A percentile compares a stretch with the other conserved stretches of the same genome.
Evolutionary conservation across 2,329 filamentous ascomycete species (phyloP).

Genomic region (Pseudogymnoascus sp.): DNA sequence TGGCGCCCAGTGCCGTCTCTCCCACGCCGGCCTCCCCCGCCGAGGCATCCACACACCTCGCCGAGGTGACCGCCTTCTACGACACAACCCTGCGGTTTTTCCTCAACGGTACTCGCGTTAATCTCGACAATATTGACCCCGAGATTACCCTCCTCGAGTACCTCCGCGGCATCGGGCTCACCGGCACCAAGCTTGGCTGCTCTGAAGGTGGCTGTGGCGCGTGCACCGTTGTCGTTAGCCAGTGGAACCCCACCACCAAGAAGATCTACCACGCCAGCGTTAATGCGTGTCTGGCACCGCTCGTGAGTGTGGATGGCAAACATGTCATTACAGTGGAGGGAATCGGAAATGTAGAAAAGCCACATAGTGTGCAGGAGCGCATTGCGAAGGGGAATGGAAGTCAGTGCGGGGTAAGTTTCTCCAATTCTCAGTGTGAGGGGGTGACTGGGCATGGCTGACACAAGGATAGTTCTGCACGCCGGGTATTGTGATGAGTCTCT

Average conservation of each 20-base stretch:
- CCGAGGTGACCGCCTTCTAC: constrained; percentile 63
- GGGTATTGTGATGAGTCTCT: constrained; percentile 96
- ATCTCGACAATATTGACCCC: constrained; percentile 79
- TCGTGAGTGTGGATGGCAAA: constrained; percentile 91
- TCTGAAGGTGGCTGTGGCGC: constrained; percentile 95
- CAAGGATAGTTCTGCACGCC: constrained; percentile 70
- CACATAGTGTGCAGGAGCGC: constrained; percentile 84
- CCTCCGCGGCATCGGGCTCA: constrained; percentile 82
- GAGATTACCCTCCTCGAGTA: constrained; percentile 91
- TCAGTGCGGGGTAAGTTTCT: constrained; percentile 52
- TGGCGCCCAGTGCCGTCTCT: constrained; percentile 50
- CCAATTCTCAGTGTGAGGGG: not conserved
- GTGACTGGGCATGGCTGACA: not conserved
- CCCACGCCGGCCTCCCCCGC: constrained; percentile 32
- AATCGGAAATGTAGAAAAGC: constrained; percentile 78
- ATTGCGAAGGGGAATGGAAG: constrained; percentile 88
- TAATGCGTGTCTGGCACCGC: constrained; percentile 88
- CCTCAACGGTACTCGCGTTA: constrained; percentile 85
- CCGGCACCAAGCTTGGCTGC: constrained; percentile 93
- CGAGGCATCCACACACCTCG: constrained; percentile 34
- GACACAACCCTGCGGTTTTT: constrained; percentile 89
- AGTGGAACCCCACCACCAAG: constrained; percentile 77
- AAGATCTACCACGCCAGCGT: constrained; percentile 93
- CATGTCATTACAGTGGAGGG: constrained; percentile 98
- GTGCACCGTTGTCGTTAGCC: constrained; percentile 89